These are phyloP conservation scores for Fragilaria crotonensis DNA, from an alignment of 108 stramenopile species.

Conservation along the genomic window DNA sequence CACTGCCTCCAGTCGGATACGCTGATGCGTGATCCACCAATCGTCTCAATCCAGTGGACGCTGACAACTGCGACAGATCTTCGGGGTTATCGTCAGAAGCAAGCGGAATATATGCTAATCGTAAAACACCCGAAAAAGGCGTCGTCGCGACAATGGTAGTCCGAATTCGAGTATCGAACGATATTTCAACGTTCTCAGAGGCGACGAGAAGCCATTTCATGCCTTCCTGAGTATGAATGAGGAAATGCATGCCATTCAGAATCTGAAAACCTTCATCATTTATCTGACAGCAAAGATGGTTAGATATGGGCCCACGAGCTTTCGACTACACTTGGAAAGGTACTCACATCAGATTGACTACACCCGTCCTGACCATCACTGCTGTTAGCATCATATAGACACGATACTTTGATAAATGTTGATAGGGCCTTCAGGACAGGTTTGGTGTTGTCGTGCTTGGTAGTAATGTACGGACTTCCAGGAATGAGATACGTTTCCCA, in stretches of 20 bases:
- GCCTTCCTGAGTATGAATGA: constrained; percentile 56
- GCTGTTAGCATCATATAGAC: constrained; percentile 35
- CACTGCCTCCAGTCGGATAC: constrained; percentile 57
- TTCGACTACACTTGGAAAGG: too few relatives aligned
- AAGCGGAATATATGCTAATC: constrained; percentile 63
- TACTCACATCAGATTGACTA: too few relatives aligned
- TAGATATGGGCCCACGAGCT: too few relatives aligned
- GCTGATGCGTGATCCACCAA: constrained; percentile 71
- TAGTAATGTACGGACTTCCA: constrained; percentile 74
- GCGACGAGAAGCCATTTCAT: constrained; percentile 72
- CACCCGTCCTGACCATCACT: too few relatives aligned
- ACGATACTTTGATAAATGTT: constrained; percentile 50
- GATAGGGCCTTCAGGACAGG: constrained; percentile 59
- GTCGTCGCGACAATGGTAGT: constrained; percentile 32
- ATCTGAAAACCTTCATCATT: too few relatives aligned
- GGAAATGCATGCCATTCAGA: constrained; percentile 72
- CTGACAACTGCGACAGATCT: constrained; percentile 18
- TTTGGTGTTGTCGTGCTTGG: constrained; percentile 34
- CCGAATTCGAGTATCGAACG: constrained; percentile 31
- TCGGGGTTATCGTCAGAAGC: constrained; percentile 12
- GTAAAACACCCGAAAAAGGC: constrained; percentile 51
- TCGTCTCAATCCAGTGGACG: constrained; percentile 61
- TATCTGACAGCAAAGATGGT: too few relatives aligned
- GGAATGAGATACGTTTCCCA: constrained; percentile 80
- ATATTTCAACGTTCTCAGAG: constrained; percentile 62